Evolutionary conservation across 805 yeast genomes (phyloP).

Genomic region (Lachancea lanzarotensis): DNA sequence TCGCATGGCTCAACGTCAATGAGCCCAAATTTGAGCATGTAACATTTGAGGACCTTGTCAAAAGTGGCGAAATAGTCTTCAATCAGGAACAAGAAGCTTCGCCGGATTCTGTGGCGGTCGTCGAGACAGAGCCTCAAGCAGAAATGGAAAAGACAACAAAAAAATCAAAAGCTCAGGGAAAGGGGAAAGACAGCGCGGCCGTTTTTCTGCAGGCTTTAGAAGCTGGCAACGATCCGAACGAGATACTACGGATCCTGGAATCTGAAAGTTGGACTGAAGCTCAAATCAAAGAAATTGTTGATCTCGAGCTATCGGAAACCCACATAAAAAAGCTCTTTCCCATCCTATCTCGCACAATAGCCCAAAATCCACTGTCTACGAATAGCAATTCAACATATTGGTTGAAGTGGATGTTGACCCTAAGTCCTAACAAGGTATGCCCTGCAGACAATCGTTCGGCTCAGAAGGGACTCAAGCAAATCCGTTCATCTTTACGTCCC

Average conservation of each 20-base stretch:
- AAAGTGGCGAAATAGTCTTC: conserved; percentile 24
- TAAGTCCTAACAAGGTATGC: conserved; percentile 44
- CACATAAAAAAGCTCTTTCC: conserved; percentile 41
- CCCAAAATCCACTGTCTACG: conserved; percentile 28
- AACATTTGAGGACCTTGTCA: conserved; percentile 16
- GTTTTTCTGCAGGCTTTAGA: conserved; percentile 26
- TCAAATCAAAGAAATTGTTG: conserved; percentile 26
- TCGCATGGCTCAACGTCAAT: conserved; percentile 35
- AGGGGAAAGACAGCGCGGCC: conserved; percentile 24
- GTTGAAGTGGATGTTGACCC: conserved; percentile 74
- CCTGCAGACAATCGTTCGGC: conserved; percentile 17
- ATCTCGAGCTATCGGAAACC: conserved; percentile 35
- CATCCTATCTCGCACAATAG: conserved; percentile 40
- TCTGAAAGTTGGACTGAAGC: conserved; percentile 27
- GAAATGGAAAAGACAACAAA: conserved; percentile 15
- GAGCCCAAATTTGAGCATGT: conserved; percentile 35
- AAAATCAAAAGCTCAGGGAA: conserved; percentile 21
- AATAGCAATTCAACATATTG: conserved; percentile 37
- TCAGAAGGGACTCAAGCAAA: conserved; percentile 41
- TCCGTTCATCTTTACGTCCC: conserved; percentile 53
- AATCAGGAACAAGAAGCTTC: conserved; percentile 20
- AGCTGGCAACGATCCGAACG: conserved; percentile 18
- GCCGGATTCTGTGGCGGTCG: conserved; percentile 22
- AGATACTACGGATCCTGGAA: conserved; percentile 21
- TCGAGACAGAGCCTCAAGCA: conserved; percentile 9